Evolutionary conservation across 441 rosid genomes (phyloP).

Genomic region (Aleurites moluccanus): DNA sequence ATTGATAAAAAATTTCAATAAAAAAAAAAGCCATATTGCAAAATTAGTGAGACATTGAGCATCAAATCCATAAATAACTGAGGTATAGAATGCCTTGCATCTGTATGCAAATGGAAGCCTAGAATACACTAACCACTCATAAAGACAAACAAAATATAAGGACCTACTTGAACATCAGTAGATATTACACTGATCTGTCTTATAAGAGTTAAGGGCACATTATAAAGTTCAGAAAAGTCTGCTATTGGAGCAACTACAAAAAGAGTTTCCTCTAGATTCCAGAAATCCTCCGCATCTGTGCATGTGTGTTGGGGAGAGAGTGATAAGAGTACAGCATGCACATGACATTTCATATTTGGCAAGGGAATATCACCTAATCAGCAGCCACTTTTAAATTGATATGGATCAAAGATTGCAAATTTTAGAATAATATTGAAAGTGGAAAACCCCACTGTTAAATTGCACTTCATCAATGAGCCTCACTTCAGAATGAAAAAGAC

Average conservation of each 20-base stretch:
- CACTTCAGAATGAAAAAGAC: background rate
- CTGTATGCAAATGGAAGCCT: background rate
- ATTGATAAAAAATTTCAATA: slow-evolving; percentile 17
- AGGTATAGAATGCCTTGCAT: background rate
- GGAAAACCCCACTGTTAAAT: background rate
- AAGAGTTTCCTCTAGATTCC: background rate
- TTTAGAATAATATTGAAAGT: background rate
- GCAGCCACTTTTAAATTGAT: background rate
- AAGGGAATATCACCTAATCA: background rate
- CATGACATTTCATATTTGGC: background rate
- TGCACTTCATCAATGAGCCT: background rate
- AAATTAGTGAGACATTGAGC: background rate
- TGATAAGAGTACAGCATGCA: background rate
- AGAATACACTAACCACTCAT: background rate
- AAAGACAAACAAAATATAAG: background rate
- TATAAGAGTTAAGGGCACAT: background rate
- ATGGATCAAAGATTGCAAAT: background rate
- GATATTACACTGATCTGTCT: background rate
- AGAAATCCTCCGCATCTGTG: background rate
- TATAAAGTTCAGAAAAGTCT: background rate
- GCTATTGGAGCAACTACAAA: background rate
- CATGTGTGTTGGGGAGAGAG: background rate
- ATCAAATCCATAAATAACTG: slow-evolving; percentile 1
- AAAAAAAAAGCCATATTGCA: background rate
- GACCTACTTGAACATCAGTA: background rate